Conservation (phyloP, 176 grass and related monocot genomes). For the Triticum turgidum region DNA sequence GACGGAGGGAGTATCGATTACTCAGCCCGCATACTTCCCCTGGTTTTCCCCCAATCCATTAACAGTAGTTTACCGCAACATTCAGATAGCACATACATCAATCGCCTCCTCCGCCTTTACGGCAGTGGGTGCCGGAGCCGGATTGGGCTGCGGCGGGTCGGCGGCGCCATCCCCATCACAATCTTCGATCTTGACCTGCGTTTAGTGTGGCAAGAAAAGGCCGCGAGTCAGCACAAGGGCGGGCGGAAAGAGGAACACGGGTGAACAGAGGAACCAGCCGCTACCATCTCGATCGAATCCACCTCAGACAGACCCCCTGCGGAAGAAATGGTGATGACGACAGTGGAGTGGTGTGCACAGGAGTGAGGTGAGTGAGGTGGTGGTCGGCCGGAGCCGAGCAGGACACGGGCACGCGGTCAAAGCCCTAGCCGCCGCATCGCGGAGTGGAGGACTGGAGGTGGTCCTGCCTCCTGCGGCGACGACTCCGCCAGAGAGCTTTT, state of each 20-base stretch:
- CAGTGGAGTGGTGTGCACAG: background rate
- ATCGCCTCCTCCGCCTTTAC: background rate
- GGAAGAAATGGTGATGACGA: too few relatives aligned
- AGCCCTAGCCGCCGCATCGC: background rate
- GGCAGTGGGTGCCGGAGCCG: too few relatives aligned
- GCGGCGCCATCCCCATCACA: background rate
- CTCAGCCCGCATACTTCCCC: background rate
- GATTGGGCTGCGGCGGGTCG: background rate
- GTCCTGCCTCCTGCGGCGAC: background rate
- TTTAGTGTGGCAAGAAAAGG: background rate
- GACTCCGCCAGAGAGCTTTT: background rate
- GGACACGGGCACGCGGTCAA: background rate
- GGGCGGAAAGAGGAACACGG: background rate
- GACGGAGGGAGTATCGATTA: background rate
- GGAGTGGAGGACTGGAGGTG: background rate
- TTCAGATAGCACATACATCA: background rate
- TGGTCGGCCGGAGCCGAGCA: background rate
- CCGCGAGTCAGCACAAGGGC: background rate
- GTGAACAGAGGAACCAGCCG: background rate
- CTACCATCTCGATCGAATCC: background rate
- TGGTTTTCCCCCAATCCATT: background rate
- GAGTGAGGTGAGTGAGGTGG: background rate
- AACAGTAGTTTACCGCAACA: background rate
- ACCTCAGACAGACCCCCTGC: background rate
- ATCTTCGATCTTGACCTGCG: background rate